phyloP scores from a whole-genome alignment of 2,329 filamentous ascomycete genomes.

The Phyllachora maydis region DNA sequence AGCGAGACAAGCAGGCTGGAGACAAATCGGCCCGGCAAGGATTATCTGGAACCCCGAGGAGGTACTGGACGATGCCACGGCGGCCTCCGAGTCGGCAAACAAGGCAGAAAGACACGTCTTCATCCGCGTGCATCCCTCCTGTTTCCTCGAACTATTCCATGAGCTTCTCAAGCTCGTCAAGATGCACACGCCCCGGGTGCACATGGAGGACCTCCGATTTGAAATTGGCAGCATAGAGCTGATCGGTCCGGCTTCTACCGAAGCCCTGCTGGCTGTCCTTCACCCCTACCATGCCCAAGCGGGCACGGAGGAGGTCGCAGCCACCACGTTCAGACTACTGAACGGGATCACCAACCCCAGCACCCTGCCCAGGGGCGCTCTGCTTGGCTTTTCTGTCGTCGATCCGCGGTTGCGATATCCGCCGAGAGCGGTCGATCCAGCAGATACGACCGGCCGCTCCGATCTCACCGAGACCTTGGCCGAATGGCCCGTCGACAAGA shows the following conservation, averaged over 20 bases:
- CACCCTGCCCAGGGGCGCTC: conserved; percentile 44
- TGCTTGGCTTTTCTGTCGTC: conserved; percentile 51
- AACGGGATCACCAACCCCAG: conserved; percentile 44
- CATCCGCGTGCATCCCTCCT: conserved; percentile 64
- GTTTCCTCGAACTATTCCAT: conserved; percentile 49
- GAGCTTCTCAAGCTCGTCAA: conserved; percentile 36
- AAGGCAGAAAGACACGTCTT: conserved; percentile 26
- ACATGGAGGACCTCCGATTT: conserved; percentile 48
- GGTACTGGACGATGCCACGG: no score
- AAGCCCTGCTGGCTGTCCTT: conserved; percentile 52
- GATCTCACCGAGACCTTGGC: conserved; percentile 39
- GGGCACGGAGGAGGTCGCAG: conserved; percentile 17
- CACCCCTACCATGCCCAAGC: conserved; percentile 21
- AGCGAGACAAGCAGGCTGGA: conserved; percentile 27
- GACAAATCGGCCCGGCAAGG: conserved; percentile 50
- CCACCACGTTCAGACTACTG: conserved; percentile 27
- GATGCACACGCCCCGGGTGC: conserved; percentile 37
- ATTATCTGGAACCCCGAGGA: conserved; percentile 50
- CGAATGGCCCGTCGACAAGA: conserved; percentile 43
- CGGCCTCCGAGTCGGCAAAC: conserved; percentile 6
- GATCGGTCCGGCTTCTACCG: conserved; percentile 52
- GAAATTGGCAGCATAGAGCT: conserved; percentile 41
- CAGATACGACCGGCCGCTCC: conserved; percentile 14
- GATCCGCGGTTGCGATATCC: conserved; percentile 73
- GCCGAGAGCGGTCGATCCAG: conserved; percentile 30